Evolutionary conservation across 768 basidiomycete species (phyloP).

Genomic region (Inosperma sp.): DNA sequence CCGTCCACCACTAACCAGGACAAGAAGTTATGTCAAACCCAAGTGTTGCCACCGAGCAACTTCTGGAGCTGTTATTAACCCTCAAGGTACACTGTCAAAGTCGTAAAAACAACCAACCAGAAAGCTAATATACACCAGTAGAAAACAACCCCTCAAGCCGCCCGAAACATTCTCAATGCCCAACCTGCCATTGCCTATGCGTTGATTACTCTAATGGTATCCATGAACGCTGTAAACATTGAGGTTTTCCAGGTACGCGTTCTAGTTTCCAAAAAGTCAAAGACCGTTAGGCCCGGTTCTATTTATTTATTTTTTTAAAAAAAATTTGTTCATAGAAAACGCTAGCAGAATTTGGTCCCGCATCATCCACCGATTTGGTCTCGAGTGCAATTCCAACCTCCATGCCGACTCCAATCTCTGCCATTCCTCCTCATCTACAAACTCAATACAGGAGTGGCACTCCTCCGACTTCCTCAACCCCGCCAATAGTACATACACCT

Average conservation of each 20-base stretch:
- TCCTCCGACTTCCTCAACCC: slow-evolving; percentile 22
- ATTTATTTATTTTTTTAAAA: background rate
- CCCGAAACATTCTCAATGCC: slow-evolving; percentile 60
- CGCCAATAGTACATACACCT: slow-evolving; percentile 20
- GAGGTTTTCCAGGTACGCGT: slow-evolving; percentile 78
- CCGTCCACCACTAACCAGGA: too few relatives aligned
- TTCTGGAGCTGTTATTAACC: slow-evolving; percentile 70
- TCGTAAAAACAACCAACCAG: too few relatives aligned
- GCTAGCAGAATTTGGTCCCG: slow-evolving; percentile 46
- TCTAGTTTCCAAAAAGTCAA: too few relatives aligned
- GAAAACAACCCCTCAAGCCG: slow-evolving; percentile 74
- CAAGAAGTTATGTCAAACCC: slow-evolving; percentile 60
- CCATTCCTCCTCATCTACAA: slow-evolving; percentile 47
- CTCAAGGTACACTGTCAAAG: slow-evolving; percentile 50
- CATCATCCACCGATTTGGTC: slow-evolving; percentile 13
- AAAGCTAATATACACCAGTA: slow-evolving; percentile 24
- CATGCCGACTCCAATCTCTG: slow-evolving; percentile 36
- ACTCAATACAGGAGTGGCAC: slow-evolving; percentile 33
- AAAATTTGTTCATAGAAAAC: slow-evolving; percentile 46
- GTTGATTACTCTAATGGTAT: slow-evolving; percentile 72
- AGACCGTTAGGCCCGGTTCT: slow-evolving; percentile 14
- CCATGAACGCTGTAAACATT: slow-evolving; percentile 67
- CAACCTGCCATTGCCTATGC: slow-evolving; percentile 78
- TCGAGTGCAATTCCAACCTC: too few relatives aligned
- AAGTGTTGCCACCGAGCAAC: slow-evolving; percentile 55